Evolutionary conservation across 768 basidiomycete species (phyloP), one percentile per base, ranked within the genome.

Genomic region (Xanthoconium purpureum): DNA sequence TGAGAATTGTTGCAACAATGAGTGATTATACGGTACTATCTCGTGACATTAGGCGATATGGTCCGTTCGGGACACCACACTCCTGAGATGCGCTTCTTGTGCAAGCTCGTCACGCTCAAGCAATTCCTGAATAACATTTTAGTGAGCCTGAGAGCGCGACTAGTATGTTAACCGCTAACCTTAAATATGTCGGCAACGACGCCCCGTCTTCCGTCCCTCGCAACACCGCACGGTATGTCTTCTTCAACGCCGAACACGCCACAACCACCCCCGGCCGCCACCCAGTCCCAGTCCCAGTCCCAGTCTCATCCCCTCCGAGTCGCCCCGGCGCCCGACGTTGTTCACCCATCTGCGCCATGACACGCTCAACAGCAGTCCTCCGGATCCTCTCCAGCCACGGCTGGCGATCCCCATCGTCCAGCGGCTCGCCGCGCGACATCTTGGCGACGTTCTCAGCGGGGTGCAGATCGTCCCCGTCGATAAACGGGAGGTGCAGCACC

Each of bases 381-480:
- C 93, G 84, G 49, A 97, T 85, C 45, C 78, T 71, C 53, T 79
- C 79, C 5, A 98, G 79, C 95, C 96, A 98, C 1, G 94, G 93
- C 61, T 81, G 77, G 18, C 94, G 85, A 68, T 97, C 94, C 3
- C 74, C 80, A 65, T 97, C 94, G 3, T 78, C 85, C 60, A 98
- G 75, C 6, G 94, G 88, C 24, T 76, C 72, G 0, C 93, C 93
- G 2, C 74, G 66, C 6, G 84, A 73, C 94, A 98, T 97, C 80
- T 98, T 98, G 30, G 82, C 85, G 40, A 96, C 81, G 71, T 96
- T 96, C 13, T 80, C 71, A 24, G 76, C 65, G 0, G 94, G 89
- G 67, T 98, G 95, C 30, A 97, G 78, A 58, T 89, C 85, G 68
- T 97, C 94, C 30, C 89, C 95, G 65, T 98, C 95, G 56, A 93